Conservation (phyloP, 2,329 filamentous ascomycete species). For the Ilyonectria mors-panacis region DNA sequence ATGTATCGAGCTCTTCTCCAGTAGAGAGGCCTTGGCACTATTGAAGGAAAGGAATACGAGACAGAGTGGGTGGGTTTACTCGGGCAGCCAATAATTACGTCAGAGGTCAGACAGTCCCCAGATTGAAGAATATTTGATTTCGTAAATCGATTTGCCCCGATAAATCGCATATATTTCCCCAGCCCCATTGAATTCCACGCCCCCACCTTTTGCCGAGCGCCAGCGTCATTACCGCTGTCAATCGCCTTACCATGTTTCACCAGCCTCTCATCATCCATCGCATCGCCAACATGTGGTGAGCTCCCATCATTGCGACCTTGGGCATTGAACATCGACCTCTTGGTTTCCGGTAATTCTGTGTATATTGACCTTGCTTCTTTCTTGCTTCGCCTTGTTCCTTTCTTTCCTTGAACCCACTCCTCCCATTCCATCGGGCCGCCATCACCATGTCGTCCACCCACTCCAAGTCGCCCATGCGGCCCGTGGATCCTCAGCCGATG, state of each 20-base stretch:
- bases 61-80: neutral
- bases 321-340: slow-evolving; percentile 7
- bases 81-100: neutral
- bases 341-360: neutral
- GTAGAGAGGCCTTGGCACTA: neutral
- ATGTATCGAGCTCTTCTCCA: slow-evolving; percentile 41
- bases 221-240: slow-evolving; percentile 39
- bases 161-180: slow-evolving; percentile 42
- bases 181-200: slow-evolving; percentile 43
- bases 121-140: slow-evolving; percentile 4
- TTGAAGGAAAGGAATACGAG: neutral
- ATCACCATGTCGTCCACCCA: slow-evolving; percentile 26
- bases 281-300: slow-evolving; percentile 26
- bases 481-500: slow-evolving; percentile 48
- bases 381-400: neutral
- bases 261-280: slow-evolving; percentile 42
- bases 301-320: slow-evolving; percentile 22
- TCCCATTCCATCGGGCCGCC: slow-evolving; percentile 16
- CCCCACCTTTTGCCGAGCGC: slow-evolving; percentile 40
- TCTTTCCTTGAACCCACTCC: slow-evolving; percentile 12
- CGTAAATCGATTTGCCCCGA: slow-evolving; percentile 5
- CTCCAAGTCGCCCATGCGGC: slow-evolving; percentile 39
- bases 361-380: neutral
- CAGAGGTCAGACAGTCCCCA: neutral
- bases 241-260: slow-evolving; percentile 38